Base-by-base conservation (phyloP, 805 yeast genomes). In the Nakazawaea sp. region DNA sequence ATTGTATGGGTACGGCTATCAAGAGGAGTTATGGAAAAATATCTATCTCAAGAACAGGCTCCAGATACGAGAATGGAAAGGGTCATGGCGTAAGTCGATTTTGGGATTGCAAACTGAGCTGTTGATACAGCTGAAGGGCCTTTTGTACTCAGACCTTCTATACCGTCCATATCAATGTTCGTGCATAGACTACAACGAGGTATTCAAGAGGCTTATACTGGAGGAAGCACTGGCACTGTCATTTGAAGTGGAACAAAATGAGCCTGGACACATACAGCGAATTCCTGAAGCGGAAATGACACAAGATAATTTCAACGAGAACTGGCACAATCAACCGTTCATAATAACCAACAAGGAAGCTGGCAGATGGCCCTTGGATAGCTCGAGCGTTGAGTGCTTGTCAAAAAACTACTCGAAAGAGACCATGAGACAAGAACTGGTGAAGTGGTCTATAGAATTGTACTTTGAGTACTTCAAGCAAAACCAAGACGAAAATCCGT, bases 161-260 rank as follows among this genome's bases (percentile, higher is more conserved):
- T 88, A 79, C 54, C 66, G 92, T 35, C 96, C 96, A 3, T 87
- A 72, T 49, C 92, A 85, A 50, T 80, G 92, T 45, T 68, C 94
- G 1, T 82, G 80, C 44, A 65, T 85, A 15, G 69, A 82, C 50
- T 84, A 83, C 53, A 46, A 53, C 4, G 51, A 56, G 18, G 49
- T 75, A 4, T 74, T 82, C 46, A 52, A 58, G 19, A 65, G 65
- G 27, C 51, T 80, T 4, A 66, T 79, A 4, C 56, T 52, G 1
- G 75, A 71, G 39, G 80, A 75, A 49, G 51, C 44, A 27, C 38
- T 45, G 3, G 41, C 50, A 13, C 61, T 62, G 20, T 21, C 23
- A 10, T n/a, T 12, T n/a, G 35, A 30, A 4, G 33, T 27, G 10
- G 23, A 19, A 16, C 43, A 43, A 20, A 46, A 40, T 4, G 42